These are phyloP conservation scores for Fusarium citri DNA, from an alignment of 2,329 filamentous ascomycete genomes.

Conservation along the genomic window DNA sequence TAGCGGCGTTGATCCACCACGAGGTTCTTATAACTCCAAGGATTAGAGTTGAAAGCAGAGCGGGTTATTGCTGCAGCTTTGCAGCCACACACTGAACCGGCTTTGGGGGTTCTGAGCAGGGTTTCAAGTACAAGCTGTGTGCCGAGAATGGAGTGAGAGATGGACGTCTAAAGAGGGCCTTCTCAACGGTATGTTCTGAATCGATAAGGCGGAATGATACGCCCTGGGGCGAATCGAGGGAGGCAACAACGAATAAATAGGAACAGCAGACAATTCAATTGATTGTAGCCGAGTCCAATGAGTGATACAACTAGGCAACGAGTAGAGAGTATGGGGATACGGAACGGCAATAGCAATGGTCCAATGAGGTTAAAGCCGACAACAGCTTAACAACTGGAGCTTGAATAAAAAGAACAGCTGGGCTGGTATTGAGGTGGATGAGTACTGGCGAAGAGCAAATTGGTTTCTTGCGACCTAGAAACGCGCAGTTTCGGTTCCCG, in stretches of 20 bases:
- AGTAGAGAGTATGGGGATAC: constrained; percentile 11
- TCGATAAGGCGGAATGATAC: constrained; percentile 29
- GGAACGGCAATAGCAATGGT: constrained; percentile 18
- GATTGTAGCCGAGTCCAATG: constrained; percentile 18
- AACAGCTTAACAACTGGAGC: constrained; percentile 18
- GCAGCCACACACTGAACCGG: constrained; percentile 18
- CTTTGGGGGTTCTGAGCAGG: constrained; percentile 9
- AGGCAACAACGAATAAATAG: constrained; percentile 3
- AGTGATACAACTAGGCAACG: constrained; percentile 15
- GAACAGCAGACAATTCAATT: constrained; percentile 28
- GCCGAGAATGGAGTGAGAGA: constrained; percentile 9
- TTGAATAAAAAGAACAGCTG: constrained; percentile 20
- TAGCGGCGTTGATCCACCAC: constrained; percentile 25
- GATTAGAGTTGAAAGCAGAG: constrained; percentile 9
- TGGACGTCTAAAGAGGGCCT: constrained; percentile 15
- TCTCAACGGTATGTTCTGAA: constrained; percentile 18
- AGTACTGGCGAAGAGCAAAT: constrained; percentile 16
- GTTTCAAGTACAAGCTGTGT: constrained; percentile 14
- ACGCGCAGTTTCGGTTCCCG: constrained; percentile 18
- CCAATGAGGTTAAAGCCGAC: constrained; percentile 16
- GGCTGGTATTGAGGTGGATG: constrained; percentile 11
- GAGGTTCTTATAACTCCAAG: constrained; percentile 11
- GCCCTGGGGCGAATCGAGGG: constrained; percentile 24
- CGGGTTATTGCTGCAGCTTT: constrained; percentile 21
- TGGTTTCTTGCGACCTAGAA: constrained; percentile 7